Evolutionary conservation across 352 stramenopile species (phyloP), one percentile per base, ranked within the genome.

Genomic region (Pythium diclinum): DNA sequence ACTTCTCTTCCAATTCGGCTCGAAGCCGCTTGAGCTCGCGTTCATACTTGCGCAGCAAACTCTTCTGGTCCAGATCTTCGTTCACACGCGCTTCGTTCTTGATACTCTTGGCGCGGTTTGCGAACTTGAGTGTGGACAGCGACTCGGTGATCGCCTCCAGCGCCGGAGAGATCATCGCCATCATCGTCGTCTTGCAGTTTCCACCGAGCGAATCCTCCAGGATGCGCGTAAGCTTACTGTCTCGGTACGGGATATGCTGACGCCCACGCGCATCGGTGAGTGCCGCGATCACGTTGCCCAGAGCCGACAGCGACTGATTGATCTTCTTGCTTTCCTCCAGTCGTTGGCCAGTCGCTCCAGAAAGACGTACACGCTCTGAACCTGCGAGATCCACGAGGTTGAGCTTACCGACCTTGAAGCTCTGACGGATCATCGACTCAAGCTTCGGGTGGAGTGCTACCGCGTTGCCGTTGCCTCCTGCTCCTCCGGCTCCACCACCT

Each of bases 171-270:
- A 98, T 93, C 90, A 98, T 98, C 4, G 91, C 93, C 85, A 98
- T 97, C 94, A 98, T 98, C 19, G 90, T 97, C 11, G 94, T 98
- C 71, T 97, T 97, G 78, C 94, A 98, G 64, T 98, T 98, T 6
- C 91, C 89, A 23, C 89, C 89, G 0, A 97, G 67, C 14, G 82
- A 91, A 61, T 95, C 85, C 59, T 95, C 83, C 6, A 98, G 64
- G 47, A 98, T 97, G 6, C 92, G 78, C 14, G 92, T 98, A n/a
- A 98, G 87, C 66, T 98, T 98, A 25, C 78, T 94, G 63, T 98
- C 92, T 21, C 93, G 87, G 58, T 98, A 98, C 14, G 91, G 93
- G 56, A 98, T 97, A 58, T 98, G 93, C 71, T 96, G 85, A 9
- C 91, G 71, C 1, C 87, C 87, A 0, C 87, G 76, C 19, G 88